A percentile compares a stretch with the other conserved stretches of the same genome.
These are phyloP conservation scores for Cercospora zeina DNA, from an alignment of 2,329 filamentous ascomycete genomes.

Conservation along the genomic window DNA sequence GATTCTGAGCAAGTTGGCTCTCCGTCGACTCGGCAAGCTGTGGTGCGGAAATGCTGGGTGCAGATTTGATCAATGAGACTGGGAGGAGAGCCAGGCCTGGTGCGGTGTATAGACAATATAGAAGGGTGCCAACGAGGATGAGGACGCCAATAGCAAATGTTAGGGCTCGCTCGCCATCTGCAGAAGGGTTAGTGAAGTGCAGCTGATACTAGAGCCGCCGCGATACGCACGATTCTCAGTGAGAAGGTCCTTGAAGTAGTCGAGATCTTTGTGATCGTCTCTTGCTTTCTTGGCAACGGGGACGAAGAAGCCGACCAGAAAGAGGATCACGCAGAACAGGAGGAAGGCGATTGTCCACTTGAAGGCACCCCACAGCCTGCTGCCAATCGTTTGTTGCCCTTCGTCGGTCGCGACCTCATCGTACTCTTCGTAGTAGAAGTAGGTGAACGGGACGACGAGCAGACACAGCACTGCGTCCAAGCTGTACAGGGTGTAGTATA, in stretches of 20 bases:
- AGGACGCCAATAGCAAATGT: conserved; percentile 89
- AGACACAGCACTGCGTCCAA: conserved; percentile 88
- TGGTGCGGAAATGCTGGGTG: conserved; percentile 80
- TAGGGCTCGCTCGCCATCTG: conserved; percentile 83
- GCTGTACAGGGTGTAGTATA: conserved; percentile 92
- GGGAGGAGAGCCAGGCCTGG: conserved; percentile 86
- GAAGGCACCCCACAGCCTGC: conserved; percentile 76
- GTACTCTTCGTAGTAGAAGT: conserved; percentile 98
- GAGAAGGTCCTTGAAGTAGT: conserved; percentile 86
- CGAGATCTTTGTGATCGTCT: conserved; percentile 72
- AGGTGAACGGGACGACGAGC: conserved; percentile 87
- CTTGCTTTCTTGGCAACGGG: conserved; percentile 69
- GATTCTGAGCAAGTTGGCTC: conserved; percentile 79
- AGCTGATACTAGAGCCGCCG: background rate
- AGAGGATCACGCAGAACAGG: conserved; percentile 74
- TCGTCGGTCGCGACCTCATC: conserved; percentile 85
- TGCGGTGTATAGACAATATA: conserved; percentile 87
- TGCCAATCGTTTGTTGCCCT: conserved; percentile 68
- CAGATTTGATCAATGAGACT: conserved; percentile 86
- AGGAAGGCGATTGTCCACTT: conserved; percentile 91
- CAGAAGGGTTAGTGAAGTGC: conserved; percentile 20
- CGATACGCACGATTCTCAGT: conserved; percentile 68
- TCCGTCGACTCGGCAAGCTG: conserved; percentile 74
- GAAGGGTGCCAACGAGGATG: conserved; percentile 77
- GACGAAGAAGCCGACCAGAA: conserved; percentile 91